These are phyloP conservation scores for Leccinum holopus DNA, from an alignment of 1,284 basidiomycete species.

Conservation along the genomic window DNA sequence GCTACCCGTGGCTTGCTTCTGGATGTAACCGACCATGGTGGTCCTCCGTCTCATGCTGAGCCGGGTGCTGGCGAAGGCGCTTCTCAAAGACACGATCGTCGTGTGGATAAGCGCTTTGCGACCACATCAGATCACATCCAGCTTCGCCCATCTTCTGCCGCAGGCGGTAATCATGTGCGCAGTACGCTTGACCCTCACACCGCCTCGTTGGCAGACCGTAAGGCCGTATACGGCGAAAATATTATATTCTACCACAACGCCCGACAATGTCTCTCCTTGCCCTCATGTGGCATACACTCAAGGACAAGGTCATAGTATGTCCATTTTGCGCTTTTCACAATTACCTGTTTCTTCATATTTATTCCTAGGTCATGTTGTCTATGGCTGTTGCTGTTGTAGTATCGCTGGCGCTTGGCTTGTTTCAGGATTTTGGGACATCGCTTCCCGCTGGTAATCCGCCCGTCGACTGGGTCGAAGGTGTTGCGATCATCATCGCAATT, in stretches of 20 bases:
- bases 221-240: conserved; percentile 82
- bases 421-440: conserved; percentile 84
- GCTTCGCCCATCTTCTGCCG: conserved; percentile 36
- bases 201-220: conserved; percentile 64
- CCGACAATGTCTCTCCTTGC: conserved; percentile 77
- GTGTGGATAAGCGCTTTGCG: background rate
- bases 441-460: conserved; percentile 49
- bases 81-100: conserved; percentile 44
- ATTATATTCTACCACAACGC: conserved; percentile 64
- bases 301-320: conserved; percentile 92
- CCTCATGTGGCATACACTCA: conserved; percentile 93
- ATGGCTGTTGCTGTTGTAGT: conserved; percentile 78
- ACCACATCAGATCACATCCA: conserved; percentile 32
- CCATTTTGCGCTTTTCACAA: background rate
- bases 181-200: conserved; percentile 38
- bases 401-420: conserved; percentile 91
- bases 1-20: conserved; percentile 51
- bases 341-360: conserved; percentile 4
- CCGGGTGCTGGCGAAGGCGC: conserved; percentile 37
- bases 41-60: background rate
- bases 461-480: conserved; percentile 98
- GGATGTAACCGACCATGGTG: background rate
- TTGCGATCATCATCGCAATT: conserved; percentile 92
- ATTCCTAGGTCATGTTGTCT: conserved; percentile 74
- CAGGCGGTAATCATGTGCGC: conserved; percentile 33